These are phyloP conservation scores for Lipomyces starkeyi DNA, from an alignment of 805 yeast genomes.

Conservation along the genomic window DNA sequence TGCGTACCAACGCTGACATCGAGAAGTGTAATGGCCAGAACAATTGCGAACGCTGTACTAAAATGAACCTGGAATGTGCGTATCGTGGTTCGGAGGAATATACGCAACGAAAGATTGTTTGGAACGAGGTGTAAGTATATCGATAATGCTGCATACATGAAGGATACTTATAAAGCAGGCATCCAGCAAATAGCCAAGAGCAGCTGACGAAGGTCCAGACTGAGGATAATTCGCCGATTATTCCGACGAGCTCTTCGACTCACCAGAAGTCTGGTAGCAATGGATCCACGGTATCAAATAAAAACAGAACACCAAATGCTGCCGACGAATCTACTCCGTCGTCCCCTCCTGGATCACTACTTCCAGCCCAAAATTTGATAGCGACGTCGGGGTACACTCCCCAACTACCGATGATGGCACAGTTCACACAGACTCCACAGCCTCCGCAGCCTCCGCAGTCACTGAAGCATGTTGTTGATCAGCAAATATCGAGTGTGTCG, in stretches of 20 bases:
- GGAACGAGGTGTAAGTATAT: conserved; percentile 9
- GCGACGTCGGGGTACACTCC: not conserved
- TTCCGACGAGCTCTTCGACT: not conserved
- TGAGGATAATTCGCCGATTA: not conserved
- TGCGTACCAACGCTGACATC: not conserved
- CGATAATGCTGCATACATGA: too few relatives aligned
- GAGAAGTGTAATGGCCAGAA: conserved; percentile 39
- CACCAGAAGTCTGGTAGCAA: not conserved
- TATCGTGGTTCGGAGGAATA: conserved; percentile 27
- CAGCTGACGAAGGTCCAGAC: not conserved
- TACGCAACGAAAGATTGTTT: conserved; percentile 11
- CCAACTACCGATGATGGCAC: not conserved
- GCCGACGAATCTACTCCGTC: not conserved
- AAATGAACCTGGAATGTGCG: conserved; percentile 34
- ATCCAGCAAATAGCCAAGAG: not conserved
- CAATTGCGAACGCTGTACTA: conserved; percentile 39
- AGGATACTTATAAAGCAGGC: not conserved
- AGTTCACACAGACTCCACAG: not conserved
- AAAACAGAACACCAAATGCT: not conserved
- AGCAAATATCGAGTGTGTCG: not conserved
- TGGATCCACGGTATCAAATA: not conserved
- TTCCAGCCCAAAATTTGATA: not conserved
- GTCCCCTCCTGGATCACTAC: not conserved
- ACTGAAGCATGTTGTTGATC: not conserved
- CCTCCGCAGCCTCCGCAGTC: not conserved